phyloP scores from a whole-genome alignment of 805 yeast genomes.

The Metschnikowia noctiluminum region DNA sequence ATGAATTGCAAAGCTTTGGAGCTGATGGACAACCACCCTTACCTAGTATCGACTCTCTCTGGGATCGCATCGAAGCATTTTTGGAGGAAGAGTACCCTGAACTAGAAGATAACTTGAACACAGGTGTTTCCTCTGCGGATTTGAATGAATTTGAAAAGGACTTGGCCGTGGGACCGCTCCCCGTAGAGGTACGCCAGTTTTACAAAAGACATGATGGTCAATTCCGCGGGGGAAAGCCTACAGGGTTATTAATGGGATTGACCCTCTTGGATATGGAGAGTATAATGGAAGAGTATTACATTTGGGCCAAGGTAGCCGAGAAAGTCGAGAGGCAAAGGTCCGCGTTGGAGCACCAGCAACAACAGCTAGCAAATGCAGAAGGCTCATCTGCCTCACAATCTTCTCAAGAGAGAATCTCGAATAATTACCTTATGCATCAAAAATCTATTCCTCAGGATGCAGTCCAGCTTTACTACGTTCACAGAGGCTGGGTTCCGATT shows the following conservation, averaged over 20 bases:
- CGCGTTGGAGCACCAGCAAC: constrained; percentile 26
- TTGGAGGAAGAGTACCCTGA: constrained; percentile 46
- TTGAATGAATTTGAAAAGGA: constrained; percentile 46
- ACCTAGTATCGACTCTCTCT: constrained; percentile 37
- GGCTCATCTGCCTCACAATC: constrained; percentile 12
- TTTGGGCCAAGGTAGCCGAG: constrained; percentile 42
- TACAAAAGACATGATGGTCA: constrained; percentile 47
- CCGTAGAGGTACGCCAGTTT: constrained; percentile 42
- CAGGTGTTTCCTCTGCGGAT: constrained; percentile 44
- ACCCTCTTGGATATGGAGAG: constrained; percentile 41
- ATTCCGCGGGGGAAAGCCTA: constrained; percentile 43
- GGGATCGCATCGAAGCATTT: constrained; percentile 43
- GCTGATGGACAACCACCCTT: constrained; percentile 19
- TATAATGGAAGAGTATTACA: constrained; percentile 38
- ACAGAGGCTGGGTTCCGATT: constrained; percentile 21
- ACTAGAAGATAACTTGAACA: constrained; percentile 40
- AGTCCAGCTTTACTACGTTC: constrained; percentile 20
- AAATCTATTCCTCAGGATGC: constrained; percentile 19
- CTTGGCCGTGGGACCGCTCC: constrained; percentile 41
- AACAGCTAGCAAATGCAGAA: constrained; percentile 15
- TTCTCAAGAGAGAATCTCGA: constrained; percentile 12
- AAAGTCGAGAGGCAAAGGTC: constrained; percentile 38
- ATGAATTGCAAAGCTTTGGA: constrained; percentile 16
- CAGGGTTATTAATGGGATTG: constrained; percentile 44
- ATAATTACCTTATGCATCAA: constrained; percentile 20